These are phyloP conservation scores for Arabidopsis suecica DNA, from an alignment of 345 rosid genomes.

Conservation along the genomic window DNA sequence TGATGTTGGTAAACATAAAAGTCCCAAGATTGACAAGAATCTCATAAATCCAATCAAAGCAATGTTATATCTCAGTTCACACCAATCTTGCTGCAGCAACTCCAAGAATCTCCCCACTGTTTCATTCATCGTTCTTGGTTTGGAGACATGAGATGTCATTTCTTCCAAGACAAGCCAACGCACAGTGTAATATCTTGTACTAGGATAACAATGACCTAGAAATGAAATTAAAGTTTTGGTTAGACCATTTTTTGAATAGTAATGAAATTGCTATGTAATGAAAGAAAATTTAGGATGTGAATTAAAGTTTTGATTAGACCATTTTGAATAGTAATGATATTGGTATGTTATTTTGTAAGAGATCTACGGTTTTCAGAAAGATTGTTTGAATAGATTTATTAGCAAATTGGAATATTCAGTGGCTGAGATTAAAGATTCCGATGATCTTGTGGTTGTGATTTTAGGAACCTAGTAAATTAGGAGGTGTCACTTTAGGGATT, in stretches of 20 bases:
- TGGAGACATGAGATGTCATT: neutral
- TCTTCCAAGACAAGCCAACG: neutral
- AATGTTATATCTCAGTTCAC: neutral
- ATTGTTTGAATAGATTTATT: neutral
- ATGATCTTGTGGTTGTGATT: neutral
- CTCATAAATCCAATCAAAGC: neutral
- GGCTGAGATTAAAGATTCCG: neutral
- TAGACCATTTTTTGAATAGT: no score
- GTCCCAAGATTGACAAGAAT: constrained; percentile 7
- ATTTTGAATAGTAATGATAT: neutral
- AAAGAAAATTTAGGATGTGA: neutral
- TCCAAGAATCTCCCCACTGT: no score
- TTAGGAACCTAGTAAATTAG: neutral
- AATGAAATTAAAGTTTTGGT: no score
- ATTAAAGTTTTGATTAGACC: neutral
- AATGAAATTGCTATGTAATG: no score
- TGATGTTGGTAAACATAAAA: neutral
- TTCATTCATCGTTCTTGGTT: neutral
- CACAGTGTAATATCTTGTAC: neutral
- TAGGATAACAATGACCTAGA: neutral
- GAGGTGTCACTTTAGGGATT: neutral
- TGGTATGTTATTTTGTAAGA: neutral
- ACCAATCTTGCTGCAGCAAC: neutral
- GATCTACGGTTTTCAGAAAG: neutral
- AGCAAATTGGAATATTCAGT: no score